Conservation (phyloP, 352 stramenopile species). For the Phytopythium litorale region DNA sequence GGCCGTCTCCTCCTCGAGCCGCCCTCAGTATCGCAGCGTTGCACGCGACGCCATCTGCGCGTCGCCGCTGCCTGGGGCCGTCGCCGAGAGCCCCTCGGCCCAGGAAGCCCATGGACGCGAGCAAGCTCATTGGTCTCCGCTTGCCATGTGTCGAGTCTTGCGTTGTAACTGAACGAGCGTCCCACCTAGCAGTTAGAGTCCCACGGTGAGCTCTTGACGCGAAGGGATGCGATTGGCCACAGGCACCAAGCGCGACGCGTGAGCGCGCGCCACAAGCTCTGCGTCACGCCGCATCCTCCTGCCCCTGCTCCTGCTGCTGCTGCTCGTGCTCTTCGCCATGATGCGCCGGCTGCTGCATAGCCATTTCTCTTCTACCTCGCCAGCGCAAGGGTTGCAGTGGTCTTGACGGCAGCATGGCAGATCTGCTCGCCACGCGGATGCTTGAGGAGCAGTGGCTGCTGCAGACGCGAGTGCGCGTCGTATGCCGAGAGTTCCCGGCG, state of each 20-base stretch:
- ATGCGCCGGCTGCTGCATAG: too few relatives aligned
- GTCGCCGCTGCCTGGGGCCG: background rate
- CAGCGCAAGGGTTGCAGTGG: background rate
- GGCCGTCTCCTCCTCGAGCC: too few relatives aligned
- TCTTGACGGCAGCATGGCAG: too few relatives aligned
- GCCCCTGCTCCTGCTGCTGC: too few relatives aligned
- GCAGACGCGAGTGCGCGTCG: slow-evolving; percentile 12
- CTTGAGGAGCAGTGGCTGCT: slow-evolving; percentile 2
- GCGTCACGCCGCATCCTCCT: background rate
- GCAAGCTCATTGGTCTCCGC: background rate
- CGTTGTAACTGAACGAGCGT: background rate
- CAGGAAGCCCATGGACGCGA: background rate
- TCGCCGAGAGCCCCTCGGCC: background rate
- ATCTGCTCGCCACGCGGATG: background rate
- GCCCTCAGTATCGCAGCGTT: background rate
- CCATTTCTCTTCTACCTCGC: background rate
- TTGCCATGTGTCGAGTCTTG: background rate
- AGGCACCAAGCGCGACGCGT: slow-evolving; percentile 4
- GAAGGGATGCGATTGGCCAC: background rate
- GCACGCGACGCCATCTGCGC: background rate
- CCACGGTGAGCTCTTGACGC: background rate
- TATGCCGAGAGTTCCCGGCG: slow-evolving; percentile 12
- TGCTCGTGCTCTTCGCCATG: too few relatives aligned
- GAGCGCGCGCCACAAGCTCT: background rate
- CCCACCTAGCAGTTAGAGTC: too few relatives aligned